Conservation (phyloP, 345 rosid species). For the Pugionium dolabratum region DNA sequence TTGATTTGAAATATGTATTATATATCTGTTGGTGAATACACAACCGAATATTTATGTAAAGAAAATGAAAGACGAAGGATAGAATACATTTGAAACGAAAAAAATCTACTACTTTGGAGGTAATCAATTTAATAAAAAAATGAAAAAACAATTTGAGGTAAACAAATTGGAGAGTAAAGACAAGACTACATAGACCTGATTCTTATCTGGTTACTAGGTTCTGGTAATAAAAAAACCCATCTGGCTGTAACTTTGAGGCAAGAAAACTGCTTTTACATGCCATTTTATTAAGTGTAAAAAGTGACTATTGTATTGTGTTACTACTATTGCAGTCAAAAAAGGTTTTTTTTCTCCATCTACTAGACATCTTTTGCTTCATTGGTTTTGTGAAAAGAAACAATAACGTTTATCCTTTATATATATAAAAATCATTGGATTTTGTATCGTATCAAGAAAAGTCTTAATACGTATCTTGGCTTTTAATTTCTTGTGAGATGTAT, state of each 20-base stretch:
- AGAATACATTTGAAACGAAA: too few relatives aligned
- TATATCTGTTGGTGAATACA: conserved; percentile 27
- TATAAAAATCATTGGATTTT: conserved; percentile 26
- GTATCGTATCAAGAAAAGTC: conserved; percentile 41
- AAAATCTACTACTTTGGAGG: too few relatives aligned
- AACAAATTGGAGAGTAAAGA: conserved; percentile 15
- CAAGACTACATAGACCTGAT: conserved; percentile 32
- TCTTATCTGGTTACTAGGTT: conserved; percentile 32
- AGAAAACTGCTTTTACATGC: conserved; percentile 22
- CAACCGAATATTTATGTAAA: background rate
- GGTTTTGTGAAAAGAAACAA: conserved; percentile 22
- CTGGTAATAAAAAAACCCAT: conserved; percentile 28
- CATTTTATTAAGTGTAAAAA: conserved; percentile 38
- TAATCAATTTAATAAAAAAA: background rate
- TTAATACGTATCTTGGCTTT: conserved; percentile 38
- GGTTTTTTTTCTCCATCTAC: background rate
- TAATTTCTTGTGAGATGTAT: conserved; percentile 37
- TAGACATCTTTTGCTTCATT: conserved; percentile 29
- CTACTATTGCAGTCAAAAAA: conserved; percentile 43
- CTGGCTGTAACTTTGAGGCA: conserved; percentile 47
- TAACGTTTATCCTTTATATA: conserved; percentile 2
- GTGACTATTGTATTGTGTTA: conserved; percentile 31
- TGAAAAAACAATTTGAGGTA: background rate
- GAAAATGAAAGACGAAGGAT: too few relatives aligned
- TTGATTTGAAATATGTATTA: conserved; percentile 12